Evolutionary conservation across 2,329 filamentous ascomycete species (phyloP), one percentile per base, ranked within the genome.

Genomic region (Aspergillus chevalieri): DNA sequence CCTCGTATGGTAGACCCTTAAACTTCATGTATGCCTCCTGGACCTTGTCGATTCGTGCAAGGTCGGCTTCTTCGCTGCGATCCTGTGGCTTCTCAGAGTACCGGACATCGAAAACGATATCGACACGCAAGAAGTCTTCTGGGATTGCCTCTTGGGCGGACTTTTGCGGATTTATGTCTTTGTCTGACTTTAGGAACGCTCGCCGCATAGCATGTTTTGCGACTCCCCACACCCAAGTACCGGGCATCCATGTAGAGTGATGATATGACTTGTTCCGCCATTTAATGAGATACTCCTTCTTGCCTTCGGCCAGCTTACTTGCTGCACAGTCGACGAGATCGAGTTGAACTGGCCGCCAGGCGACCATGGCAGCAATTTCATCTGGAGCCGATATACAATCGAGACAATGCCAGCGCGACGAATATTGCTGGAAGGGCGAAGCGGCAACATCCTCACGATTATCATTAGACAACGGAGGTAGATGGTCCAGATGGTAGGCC

Each of bases 201-300:
- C 77, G 81, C 14, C 89, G 83, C 83, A 87, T 94, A 0, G 66
- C 50, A 3, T 70, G 60, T 10, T 78, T 72, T 14, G 81, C 80
- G 8, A 86, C 77, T 5, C 90, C 89, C 76, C 82, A 92, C 1
- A 95, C 79, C 93, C 93, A 98, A 14, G 86, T 78, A 10, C 92
- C 93, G 8, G 89, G 83, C 78, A 89, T 87, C 93, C 94, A 98
- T 6, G 76, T 78, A 47, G 87, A 89, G 56, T 88, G 85, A 54
- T 84, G 86, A 62, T 96, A 94, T 0, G 92, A 95, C 49, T 81
- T 78, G 0, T 77, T 76, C 42, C 86, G 83, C 89, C 91, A 97
- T 65, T 93, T 95, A 59, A 98, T 73, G 2, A 98, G 79, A 62
- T 97, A 98, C 58, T 96, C 89, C 56, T 91, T 91, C n/a, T 87